Evolutionary conservation across 2,329 filamentous ascomycete genomes (phyloP).

Genomic region (Lachnellula suecica): DNA sequence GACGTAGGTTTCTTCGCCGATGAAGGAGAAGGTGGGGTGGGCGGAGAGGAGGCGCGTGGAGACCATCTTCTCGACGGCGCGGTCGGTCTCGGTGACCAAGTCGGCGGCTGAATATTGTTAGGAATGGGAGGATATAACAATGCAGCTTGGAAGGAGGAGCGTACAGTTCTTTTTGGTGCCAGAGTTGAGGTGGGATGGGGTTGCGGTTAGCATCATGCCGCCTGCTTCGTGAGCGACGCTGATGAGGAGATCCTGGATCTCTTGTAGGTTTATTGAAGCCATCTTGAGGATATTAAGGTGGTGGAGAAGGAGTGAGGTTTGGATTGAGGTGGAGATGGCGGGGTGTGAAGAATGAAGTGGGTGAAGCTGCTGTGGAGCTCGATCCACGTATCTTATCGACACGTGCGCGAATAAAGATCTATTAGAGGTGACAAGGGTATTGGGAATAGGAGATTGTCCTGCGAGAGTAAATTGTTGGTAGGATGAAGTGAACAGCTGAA

Average conservation of each 20-base stretch:
- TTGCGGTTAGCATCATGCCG: slow-evolving; percentile 60
- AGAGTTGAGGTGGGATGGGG: slow-evolving; percentile 55
- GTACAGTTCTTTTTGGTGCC: slow-evolving; percentile 64
- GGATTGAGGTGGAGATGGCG: neutral
- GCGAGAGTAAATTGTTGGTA: too few species aligned
- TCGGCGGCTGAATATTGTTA: slow-evolving; percentile 53
- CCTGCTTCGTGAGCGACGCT: slow-evolving; percentile 63
- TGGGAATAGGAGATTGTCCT: neutral
- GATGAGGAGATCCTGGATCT: slow-evolving; percentile 61
- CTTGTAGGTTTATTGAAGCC: slow-evolving; percentile 57
- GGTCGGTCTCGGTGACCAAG: slow-evolving; percentile 67
- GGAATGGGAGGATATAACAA: neutral
- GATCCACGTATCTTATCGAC: neutral
- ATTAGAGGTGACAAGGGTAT: neutral
- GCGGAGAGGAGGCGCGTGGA: slow-evolving; percentile 47
- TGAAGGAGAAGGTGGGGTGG: slow-evolving; percentile 61
- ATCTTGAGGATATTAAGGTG: slow-evolving; percentile 35
- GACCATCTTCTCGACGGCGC: slow-evolving; percentile 64
- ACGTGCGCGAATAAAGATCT: neutral
- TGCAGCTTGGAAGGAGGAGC: slow-evolving; percentile 4
- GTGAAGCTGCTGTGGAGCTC: neutral
- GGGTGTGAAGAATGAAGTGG: neutral
- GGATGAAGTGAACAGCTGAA: too few species aligned
- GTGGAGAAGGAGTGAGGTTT: neutral
- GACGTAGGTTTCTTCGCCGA: slow-evolving; percentile 77